Conservation (phyloP, 2,329 filamentous ascomycete species). For the Aplosporella prunicola region DNA sequence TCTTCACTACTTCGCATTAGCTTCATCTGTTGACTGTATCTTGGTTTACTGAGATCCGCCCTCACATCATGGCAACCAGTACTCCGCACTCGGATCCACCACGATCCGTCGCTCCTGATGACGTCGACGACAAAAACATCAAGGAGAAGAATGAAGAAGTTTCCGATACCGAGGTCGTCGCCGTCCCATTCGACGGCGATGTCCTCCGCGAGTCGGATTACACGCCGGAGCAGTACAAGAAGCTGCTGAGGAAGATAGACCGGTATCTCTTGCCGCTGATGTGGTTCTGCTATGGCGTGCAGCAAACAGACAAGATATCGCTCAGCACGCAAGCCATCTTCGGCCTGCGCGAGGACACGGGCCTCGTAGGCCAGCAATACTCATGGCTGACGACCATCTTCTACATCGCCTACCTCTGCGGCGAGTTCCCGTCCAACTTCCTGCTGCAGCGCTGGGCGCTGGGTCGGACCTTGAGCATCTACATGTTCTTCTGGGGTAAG, state of each 20-base stretch:
- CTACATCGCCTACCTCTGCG: slow-evolving; percentile 27
- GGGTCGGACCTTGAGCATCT: slow-evolving; percentile 10
- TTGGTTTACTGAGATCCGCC: neutral
- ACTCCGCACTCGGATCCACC: no score
- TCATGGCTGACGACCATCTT: slow-evolving; percentile 55
- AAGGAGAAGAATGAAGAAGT: slow-evolving; percentile 1
- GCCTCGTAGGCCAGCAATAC: slow-evolving; percentile 39
- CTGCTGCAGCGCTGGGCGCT: slow-evolving; percentile 12
- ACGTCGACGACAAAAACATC: slow-evolving; percentile 1
- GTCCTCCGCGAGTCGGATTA: slow-evolving; percentile 9
- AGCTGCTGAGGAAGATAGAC: slow-evolving; percentile 10
- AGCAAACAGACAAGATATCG: slow-evolving; percentile 43
- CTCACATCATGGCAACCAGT: no score
- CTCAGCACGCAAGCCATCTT: slow-evolving; percentile 41
- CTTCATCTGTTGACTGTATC: neutral
- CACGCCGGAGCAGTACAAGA: slow-evolving; percentile 8
- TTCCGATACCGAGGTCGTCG: slow-evolving; percentile 4
- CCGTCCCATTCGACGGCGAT: slow-evolving; percentile 1
- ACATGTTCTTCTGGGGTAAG: slow-evolving; percentile 11
- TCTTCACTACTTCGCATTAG: neutral
- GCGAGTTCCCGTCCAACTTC: slow-evolving; percentile 15
- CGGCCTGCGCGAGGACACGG: slow-evolving; percentile 39
- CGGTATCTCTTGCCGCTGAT: slow-evolving; percentile 9
- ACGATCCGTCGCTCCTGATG: no score
- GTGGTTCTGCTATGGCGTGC: slow-evolving; percentile 42